phyloP scores from a whole-genome alignment of 208 protist species.

The Acanthamoeba triangularis region DNA sequence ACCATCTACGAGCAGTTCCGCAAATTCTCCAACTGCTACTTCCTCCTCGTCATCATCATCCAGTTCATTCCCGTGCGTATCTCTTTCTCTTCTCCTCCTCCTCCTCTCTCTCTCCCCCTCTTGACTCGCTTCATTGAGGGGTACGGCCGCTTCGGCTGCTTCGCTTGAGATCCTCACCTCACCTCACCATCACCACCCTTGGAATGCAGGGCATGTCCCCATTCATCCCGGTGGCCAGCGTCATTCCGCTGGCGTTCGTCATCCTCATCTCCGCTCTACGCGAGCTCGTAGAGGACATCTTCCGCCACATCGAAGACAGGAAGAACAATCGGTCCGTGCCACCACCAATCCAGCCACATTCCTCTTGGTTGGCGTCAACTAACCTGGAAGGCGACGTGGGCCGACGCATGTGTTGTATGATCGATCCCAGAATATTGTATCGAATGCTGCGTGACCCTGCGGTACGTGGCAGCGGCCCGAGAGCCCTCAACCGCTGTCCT shows the following conservation, averaged over 20 bases:
- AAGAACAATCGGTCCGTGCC: constrained; percentile 29
- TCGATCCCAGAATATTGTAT: neutral
- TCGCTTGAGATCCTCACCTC: constrained; percentile 75
- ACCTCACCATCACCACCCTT: constrained; percentile 78
- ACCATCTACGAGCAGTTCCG: constrained; percentile 98
- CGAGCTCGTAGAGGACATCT: constrained; percentile 52
- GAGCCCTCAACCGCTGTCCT: neutral
- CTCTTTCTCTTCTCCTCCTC: constrained; percentile 75
- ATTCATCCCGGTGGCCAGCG: neutral
- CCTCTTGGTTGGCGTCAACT: neutral
- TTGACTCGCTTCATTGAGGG: constrained; percentile 82
- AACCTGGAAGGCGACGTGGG: neutral
- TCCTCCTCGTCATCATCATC: constrained; percentile 92
- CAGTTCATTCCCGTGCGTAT: constrained; percentile 88
- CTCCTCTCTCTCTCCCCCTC: neutral
- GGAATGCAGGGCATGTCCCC: constrained; percentile 85
- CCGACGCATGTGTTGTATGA: neutral
- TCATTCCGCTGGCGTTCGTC: constrained; percentile 49
- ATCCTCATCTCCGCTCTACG: constrained; percentile 25
- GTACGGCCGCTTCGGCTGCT: constrained; percentile 84
- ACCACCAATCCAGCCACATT: neutral
- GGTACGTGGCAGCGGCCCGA: neutral
- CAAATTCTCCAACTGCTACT: constrained; percentile 97
- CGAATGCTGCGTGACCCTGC: neutral
- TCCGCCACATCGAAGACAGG: constrained; percentile 39